Conservation (phyloP, 768 basidiomycete genomes). For the Mycena galopus region DNA sequence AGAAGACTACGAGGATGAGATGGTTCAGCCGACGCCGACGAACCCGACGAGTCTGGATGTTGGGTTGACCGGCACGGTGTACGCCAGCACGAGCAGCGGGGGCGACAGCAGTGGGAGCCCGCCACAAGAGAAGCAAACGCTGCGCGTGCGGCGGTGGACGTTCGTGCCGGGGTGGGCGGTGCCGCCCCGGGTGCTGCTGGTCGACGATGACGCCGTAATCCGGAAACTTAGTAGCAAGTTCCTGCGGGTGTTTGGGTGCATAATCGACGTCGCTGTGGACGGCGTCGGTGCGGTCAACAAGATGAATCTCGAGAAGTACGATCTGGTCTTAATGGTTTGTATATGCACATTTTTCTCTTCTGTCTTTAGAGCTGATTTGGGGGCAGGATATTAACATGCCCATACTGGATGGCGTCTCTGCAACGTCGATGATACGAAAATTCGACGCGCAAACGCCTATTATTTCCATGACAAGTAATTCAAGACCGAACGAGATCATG, state of each 20-base stretch:
- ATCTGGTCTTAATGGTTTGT: conserved; percentile 93
- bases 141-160: conserved; percentile 79
- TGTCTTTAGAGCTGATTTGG: neutral
- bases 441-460: conserved; percentile 97
- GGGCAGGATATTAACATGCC: conserved; percentile 94
- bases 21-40: conserved; percentile 29
- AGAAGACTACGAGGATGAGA: conserved; percentile 33
- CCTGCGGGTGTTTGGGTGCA: conserved; percentile 93
- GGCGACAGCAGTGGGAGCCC: too few species aligned
- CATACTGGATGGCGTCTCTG: conserved; percentile 87
- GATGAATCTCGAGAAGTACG: conserved; percentile 97
- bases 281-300: conserved; percentile 92
- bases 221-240: conserved; percentile 91
- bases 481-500: conserved; percentile 92
- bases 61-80: conserved; percentile 38
- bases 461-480: conserved; percentile 97
- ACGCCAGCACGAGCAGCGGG: conserved; percentile 18
- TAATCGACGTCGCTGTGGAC: conserved; percentile 93
- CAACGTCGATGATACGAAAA: conserved; percentile 92
- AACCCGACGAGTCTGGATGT: conserved; percentile 42
- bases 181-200: conserved; percentile 89
- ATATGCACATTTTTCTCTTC: conserved; percentile 14
- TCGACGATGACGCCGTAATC: conserved; percentile 97
- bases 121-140: conserved; percentile 58
- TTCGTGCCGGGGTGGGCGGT: conserved; percentile 93